Conservation (phyloP, 176 grass and related monocot species). For the Dactylis glomerata region DNA sequence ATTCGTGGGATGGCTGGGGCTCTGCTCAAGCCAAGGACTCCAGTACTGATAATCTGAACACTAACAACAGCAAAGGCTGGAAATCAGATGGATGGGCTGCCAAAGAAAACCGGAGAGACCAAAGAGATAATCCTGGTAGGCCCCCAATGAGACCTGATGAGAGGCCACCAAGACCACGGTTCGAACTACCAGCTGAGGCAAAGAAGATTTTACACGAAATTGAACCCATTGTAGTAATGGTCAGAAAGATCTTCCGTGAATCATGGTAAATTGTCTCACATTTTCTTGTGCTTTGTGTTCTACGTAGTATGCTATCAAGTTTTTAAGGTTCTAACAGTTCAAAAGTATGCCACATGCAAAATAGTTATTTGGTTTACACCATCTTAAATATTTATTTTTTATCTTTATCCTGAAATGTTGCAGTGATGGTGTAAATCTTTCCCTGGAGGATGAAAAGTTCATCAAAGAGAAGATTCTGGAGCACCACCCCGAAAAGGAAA, state of each 20-base stretch:
- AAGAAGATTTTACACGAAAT: constrained; percentile 69
- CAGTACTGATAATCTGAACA: constrained; percentile 38
- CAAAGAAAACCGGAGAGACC: constrained; percentile 46
- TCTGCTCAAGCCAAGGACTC: constrained; percentile 21
- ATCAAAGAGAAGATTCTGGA: constrained; percentile 71
- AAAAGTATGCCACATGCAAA: not conserved
- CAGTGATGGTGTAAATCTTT: constrained; percentile 59
- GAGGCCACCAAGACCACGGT: constrained; percentile 44
- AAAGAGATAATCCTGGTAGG: constrained; percentile 45
- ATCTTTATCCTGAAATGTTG: constrained; percentile 31
- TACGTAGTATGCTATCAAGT: not conserved
- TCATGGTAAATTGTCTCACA: constrained; percentile 50
- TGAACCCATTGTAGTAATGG: constrained; percentile 47
- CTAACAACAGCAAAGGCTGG: constrained; percentile 49
- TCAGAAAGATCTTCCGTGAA: constrained; percentile 75
- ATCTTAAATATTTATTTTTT: constrained; percentile 21
- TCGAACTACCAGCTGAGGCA: constrained; percentile 66
- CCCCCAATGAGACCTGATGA: constrained; percentile 40
- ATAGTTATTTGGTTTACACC: not conserved
- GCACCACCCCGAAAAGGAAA: constrained; percentile 78
- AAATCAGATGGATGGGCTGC: constrained; percentile 71
- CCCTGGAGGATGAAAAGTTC: constrained; percentile 68
- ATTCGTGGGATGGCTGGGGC: constrained; percentile 41
- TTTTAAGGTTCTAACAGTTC: not conserved
- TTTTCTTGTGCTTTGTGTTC: constrained; percentile 16